Conservation (phyloP, 2,329 filamentous ascomycete species). For the Neofusicoccum umdonicola region DNA sequence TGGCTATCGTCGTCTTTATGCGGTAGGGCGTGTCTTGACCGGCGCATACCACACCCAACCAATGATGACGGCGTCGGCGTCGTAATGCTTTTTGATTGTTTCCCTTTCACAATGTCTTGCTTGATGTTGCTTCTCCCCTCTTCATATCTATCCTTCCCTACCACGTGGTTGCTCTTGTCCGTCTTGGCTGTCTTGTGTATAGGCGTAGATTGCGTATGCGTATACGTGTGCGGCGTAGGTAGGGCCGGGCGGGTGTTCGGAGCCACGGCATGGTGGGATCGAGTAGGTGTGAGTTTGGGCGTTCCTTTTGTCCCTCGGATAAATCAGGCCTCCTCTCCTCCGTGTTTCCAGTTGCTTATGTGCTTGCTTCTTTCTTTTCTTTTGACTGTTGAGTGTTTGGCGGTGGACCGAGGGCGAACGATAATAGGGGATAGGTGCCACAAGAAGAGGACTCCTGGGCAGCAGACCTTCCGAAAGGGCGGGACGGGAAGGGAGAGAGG, state of each 20-base stretch:
- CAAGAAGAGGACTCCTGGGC: not conserved
- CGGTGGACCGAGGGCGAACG: not conserved
- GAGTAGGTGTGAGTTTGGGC: not conserved
- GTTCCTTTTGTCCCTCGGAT: not conserved
- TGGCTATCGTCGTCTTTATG: not conserved
- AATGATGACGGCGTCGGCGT: not conserved
- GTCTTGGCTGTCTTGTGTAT: not conserved
- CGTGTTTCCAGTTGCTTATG: not conserved
- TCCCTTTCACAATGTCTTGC: not conserved
- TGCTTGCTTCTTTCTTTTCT: slow-evolving; percentile 1
- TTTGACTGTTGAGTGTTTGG: not conserved
- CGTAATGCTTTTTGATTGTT: not conserved
- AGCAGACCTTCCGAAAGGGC: not conserved
- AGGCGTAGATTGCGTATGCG: not conserved
- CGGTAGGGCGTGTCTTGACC: not conserved
- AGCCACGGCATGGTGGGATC: not conserved
- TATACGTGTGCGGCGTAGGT: not conserved
- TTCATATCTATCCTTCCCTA: not conserved
- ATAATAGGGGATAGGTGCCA: not conserved
- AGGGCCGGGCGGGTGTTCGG: not conserved
- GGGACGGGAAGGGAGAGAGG: not conserved
- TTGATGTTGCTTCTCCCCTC: not conserved
- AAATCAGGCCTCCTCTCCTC: not conserved
- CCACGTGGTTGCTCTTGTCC: not conserved
- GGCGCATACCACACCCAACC: not conserved